Conservation (phyloP, 148 eudicot species). For the Nepenthes mirabilis region DNA sequence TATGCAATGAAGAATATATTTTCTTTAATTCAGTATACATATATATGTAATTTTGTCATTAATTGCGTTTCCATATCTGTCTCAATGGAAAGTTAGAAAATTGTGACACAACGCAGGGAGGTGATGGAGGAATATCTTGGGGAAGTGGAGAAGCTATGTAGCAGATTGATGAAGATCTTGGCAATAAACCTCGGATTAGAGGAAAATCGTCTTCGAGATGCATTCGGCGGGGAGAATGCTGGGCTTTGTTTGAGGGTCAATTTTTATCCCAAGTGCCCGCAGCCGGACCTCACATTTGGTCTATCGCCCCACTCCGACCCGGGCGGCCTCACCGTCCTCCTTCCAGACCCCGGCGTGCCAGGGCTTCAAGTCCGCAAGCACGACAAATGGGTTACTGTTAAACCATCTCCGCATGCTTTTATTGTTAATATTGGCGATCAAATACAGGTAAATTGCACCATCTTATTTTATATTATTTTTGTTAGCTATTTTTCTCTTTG, state of each 20-base stretch:
- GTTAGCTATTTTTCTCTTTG: not conserved
- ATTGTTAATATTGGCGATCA: conserved; percentile 88
- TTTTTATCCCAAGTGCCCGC: conserved; percentile 88
- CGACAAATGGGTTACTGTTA: conserved; percentile 68
- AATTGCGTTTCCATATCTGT: too few species aligned
- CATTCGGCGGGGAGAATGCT: conserved; percentile 60
- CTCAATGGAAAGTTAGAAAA: not conserved
- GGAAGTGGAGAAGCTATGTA: conserved; percentile 51
- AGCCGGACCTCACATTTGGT: conserved; percentile 84
- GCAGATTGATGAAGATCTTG: conserved; percentile 43
- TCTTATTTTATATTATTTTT: not conserved
- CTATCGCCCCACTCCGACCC: conserved; percentile 88
- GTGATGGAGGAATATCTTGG: conserved; percentile 51
- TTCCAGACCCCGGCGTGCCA: conserved; percentile 56
- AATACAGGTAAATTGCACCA: conserved; percentile 43
- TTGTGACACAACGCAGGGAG: conserved; percentile 32
- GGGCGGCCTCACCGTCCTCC: conserved; percentile 75
- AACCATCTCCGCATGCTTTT: conserved; percentile 70
- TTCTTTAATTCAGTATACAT: too few species aligned
- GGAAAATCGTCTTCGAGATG: conserved; percentile 46
- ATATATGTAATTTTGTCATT: too few species aligned
- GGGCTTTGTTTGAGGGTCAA: conserved; percentile 71
- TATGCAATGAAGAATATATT: too few species aligned
- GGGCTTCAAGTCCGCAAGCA: conserved; percentile 74
- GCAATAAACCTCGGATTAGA: conserved; percentile 57